Base-by-base conservation (phyloP, 805 yeast genomes). In the Saccharomycodes ludwigii region DNA sequence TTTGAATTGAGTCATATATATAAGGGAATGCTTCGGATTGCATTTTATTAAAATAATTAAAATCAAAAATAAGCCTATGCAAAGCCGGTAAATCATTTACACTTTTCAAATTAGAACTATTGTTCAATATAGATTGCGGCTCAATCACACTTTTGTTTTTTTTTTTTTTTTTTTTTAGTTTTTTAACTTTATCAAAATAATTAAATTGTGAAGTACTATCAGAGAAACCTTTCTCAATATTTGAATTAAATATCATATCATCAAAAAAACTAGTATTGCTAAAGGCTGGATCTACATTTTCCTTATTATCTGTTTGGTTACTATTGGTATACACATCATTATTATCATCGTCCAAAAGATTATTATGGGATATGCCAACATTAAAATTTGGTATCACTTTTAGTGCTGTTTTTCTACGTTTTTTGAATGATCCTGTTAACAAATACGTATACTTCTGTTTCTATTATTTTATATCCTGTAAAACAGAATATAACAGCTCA, bases 21-120 rank as follows among this genome's bases (percentile, higher is more conserved):
- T 33, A 18, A 2, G 48, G 34, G 36, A 65, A 70, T 5, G 68
- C 60, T 29, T 48, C 52, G 1, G 70, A 56, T 45, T 71, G 77
- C 74, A 71, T 68, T 34, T 40, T 52, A 38, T 71, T 71, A 44
- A 71, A 65, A 7, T 41, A 27, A 2, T 34, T 16, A 39, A 63
- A 65, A 1, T 39, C 35, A 41, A 65, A 66, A 0, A 61, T 31
- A 18, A 20, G 9, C 7, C 9, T 26, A 13, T 11, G n/a, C 6
- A 6, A 18, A 26, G 29, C 17, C 6, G 15, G 14, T 10, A 15
- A n/a, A 11, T 26, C 18, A 7, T 6, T 26, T 18, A 26, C 13
- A n/a, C 17, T 14, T n/a, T 26, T 10, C n/a, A 18, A 29, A 20
- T 21, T 25, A 8, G 22, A n/a, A n/a, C n/a, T n/a, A n/a, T n/a